Percentiles rank a stretch among this genome's conserved stretches.
phyloP scores from a whole-genome alignment of 208 protist genomes.

The Crithidia sp. region DNA sequence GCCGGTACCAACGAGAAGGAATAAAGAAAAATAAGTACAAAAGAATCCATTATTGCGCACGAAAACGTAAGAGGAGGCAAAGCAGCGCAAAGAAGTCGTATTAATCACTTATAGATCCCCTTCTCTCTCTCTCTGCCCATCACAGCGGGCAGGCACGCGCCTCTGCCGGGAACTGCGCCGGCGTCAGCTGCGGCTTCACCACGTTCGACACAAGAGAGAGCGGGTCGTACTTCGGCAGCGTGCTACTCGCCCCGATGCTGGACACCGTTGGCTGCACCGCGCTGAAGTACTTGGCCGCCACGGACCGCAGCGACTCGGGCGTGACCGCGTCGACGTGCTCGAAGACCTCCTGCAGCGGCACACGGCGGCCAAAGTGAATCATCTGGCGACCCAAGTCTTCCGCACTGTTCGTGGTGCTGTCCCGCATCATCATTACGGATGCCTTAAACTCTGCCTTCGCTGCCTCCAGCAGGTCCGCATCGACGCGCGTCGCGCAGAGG shows the following conservation, averaged over 20 bases:
- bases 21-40: too few relatives aligned
- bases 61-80: not conserved
- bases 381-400: slow-evolving; percentile 98
- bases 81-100: not conserved
- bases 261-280: slow-evolving; percentile 66
- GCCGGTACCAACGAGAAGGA: too few relatives aligned
- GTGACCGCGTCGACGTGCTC: slow-evolving; percentile 93
- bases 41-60: too few relatives aligned
- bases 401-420: slow-evolving; percentile 94
- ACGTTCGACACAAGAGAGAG: slow-evolving; percentile 37
- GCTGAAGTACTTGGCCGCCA: slow-evolving; percentile 71
- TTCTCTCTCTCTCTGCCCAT: not conserved
- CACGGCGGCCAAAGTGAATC: slow-evolving; percentile 88
- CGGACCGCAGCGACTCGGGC: slow-evolving; percentile 76
- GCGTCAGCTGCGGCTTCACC: slow-evolving; percentile 51
- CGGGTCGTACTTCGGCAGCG: slow-evolving; percentile 65
- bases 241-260: slow-evolving; percentile 73
- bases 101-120: not conserved
- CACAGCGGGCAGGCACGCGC: slow-evolving; percentile 28
- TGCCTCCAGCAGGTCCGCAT: slow-evolving; percentile 87
- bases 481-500: slow-evolving; percentile 54
- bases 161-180: slow-evolving; percentile 21
- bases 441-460: slow-evolving; percentile 95
- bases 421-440: slow-evolving; percentile 92
- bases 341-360: slow-evolving; percentile 93